Evolutionary conservation across 306 rosid genomes (phyloP), one percentile per base, ranked within the genome.

Genomic region (Nissolia schottii): DNA sequence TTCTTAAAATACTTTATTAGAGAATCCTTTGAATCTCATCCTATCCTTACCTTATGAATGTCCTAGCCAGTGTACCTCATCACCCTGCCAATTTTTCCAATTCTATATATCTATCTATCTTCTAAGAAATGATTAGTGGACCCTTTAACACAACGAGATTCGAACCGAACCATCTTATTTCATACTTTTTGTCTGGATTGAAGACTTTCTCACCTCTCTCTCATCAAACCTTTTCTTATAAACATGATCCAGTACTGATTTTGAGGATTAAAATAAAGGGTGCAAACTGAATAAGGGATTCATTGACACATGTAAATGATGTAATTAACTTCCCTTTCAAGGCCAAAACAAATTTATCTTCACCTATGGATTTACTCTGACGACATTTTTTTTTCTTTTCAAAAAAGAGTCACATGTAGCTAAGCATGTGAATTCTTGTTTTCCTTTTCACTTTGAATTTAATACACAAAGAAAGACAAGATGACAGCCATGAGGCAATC

Each of bases 261-360:
- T 14, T 73, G 4, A 46, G 50, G 29, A 61, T 35, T 73, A 65
- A 3, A 20, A 19, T 8, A 10, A 9, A 56, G 7, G 15, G 4
- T n/a, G 15, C 8, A 45, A 45, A 45, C 22, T n/a, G 22, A n/a
- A n/a, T 55, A 28, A 55, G 9, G 34, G 37, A 24, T 55, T 4
- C 35, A n/a, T n/a, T n/a, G n/a, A 34, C 27, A 16, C 58, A 45
- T 31, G 5, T 78, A n/a, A n/a, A n/a, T n/a, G n/a, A n/a, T n/a
- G n/a, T n/a, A n/a, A n/a, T n/a, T n/a, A 46, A 56, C 82, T 79
- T 73, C 58, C 50, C 83, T 79, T 79, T 79, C 31, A 73, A 73
- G 75, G 71, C 55, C 79, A 65, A 46, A 67, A 57, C 75, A 64
- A 65, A 25, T 12, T 55, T 64, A n/a, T 71, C 43, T 24, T 71